Percentiles rank a stretch among this genome's conserved stretches.
Conservation (phyloP, 2,329 filamentous ascomycete species). For the Pestalotiopsis sp. region DNA sequence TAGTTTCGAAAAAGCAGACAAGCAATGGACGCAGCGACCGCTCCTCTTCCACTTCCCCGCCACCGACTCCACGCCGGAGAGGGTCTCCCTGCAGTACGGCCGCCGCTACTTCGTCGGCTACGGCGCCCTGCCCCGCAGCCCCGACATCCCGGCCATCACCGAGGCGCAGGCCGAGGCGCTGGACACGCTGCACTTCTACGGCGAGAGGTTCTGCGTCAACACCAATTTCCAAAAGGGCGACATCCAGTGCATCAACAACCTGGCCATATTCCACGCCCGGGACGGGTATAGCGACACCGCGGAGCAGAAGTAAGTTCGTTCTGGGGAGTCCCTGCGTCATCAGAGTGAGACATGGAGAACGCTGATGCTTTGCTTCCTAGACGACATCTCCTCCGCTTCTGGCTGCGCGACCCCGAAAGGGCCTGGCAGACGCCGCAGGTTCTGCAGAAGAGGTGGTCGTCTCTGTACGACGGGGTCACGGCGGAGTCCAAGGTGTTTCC, state of each 20-base stretch:
- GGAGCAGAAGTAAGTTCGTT: slow-evolving; percentile 41
- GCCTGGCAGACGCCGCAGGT: slow-evolving; percentile 48
- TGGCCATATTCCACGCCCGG: slow-evolving; percentile 53
- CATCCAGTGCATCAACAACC: slow-evolving; percentile 56
- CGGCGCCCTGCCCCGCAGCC: slow-evolving; percentile 50
- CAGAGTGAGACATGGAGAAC: slow-evolving; percentile 18
- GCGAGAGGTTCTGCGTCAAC: slow-evolving; percentile 43
- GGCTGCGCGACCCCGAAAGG: slow-evolving; percentile 49
- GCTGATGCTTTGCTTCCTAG: slow-evolving; percentile 21
- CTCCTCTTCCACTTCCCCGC: slow-evolving; percentile 57
- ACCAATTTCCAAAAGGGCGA: slow-evolving; percentile 51
- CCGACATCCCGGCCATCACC: slow-evolving; percentile 55
- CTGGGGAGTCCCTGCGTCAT: not conserved
- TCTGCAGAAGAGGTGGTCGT: slow-evolving; percentile 49
- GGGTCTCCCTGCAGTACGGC: slow-evolving; percentile 60
- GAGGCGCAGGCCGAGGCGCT: slow-evolving; percentile 54
- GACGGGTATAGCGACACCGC: slow-evolving; percentile 46
- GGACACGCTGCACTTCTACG: slow-evolving; percentile 50
- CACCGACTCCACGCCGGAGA: slow-evolving; percentile 44
- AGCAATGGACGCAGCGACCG: slow-evolving; percentile 48
- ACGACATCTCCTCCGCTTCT: slow-evolving; percentile 49
- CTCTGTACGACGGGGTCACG: slow-evolving; percentile 52
- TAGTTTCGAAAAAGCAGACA: slow-evolving; percentile 48
- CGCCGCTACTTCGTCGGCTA: slow-evolving; percentile 60
- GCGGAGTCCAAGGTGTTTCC: slow-evolving; percentile 56